These are phyloP conservation scores for Globisporangium sylvaticum DNA, from an alignment of 352 stramenopile genomes.

Conservation along the genomic window DNA sequence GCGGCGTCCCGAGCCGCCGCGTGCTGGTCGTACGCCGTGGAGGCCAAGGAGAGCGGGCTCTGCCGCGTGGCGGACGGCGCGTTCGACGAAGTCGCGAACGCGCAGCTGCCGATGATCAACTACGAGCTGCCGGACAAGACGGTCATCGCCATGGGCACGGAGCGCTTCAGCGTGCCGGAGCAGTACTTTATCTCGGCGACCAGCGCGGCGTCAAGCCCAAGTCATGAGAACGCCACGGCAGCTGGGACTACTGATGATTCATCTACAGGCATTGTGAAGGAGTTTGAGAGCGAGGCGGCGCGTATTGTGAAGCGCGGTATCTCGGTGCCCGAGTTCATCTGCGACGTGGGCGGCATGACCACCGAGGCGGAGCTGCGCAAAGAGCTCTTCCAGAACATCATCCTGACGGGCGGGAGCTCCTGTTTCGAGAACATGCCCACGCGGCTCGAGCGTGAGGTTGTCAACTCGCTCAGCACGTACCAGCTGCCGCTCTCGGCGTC, in stretches of 20 bases:
- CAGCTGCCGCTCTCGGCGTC: slow-evolving; percentile 26
- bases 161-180: slow-evolving; percentile 88
- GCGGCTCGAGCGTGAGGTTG: slow-evolving; percentile 69
- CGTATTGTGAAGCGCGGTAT: slow-evolving; percentile 29
- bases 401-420: slow-evolving; percentile 72
- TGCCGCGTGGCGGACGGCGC: slow-evolving; percentile 66
- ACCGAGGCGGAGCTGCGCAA: slow-evolving; percentile 74
- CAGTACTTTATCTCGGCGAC: slow-evolving; percentile 68
- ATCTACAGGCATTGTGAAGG: slow-evolving; percentile 2
- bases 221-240: neutral
- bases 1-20: neutral
- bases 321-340: slow-evolving; percentile 58
- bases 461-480: slow-evolving; percentile 42
- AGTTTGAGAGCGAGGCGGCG: neutral
- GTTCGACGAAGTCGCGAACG: slow-evolving; percentile 73
- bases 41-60: slow-evolving; percentile 73
- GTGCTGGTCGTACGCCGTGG: slow-evolving; percentile 52
- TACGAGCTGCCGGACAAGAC: slow-evolving; percentile 84
- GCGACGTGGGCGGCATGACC: slow-evolving; percentile 53
- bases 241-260: neutral
- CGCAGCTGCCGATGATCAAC: slow-evolving; percentile 67
- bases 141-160: slow-evolving; percentile 74
- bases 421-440: slow-evolving; percentile 78
- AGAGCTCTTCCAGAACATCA: slow-evolving; percentile 81
- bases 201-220: neutral